Evolutionary conservation across 1,284 basidiomycete species (phyloP).

Genomic region (Boletus semigastroideus): DNA sequence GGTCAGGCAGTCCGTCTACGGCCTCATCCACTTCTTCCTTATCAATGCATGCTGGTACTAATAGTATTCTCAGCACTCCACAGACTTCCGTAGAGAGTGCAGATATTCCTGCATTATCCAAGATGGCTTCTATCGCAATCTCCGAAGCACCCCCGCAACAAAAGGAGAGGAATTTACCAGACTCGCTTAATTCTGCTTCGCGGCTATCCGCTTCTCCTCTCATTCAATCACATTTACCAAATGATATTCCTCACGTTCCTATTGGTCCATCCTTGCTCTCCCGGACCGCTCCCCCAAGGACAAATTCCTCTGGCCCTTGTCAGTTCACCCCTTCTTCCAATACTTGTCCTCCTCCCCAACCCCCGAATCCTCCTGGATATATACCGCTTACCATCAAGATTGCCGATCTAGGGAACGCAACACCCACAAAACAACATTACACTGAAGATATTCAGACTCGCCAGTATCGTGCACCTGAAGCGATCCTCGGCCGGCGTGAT

Average conservation of each 20-base stretch:
- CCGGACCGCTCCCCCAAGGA: slow-evolving; percentile 56
- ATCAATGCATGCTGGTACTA: slow-evolving; percentile 38
- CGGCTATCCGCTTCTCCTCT: slow-evolving; percentile 24
- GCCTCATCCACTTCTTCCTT: slow-evolving; percentile 52
- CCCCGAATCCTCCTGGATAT: slow-evolving; percentile 22
- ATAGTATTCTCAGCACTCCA: slow-evolving; percentile 51
- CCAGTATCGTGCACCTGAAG: slow-evolving; percentile 90
- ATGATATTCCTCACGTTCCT: slow-evolving; percentile 22
- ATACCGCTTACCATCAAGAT: slow-evolving; percentile 84
- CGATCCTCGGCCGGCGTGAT: slow-evolving; percentile 82
- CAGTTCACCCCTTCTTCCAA: slow-evolving; percentile 25
- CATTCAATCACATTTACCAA: slow-evolving; percentile 25
- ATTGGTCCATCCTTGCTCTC: slow-evolving; percentile 61
- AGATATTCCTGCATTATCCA: slow-evolving; percentile 46
- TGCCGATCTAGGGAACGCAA: slow-evolving; percentile 88
- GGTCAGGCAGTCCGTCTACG: slow-evolving; percentile 27
- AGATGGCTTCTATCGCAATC: slow-evolving; percentile 38
- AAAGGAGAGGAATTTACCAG: slow-evolving; percentile 3
- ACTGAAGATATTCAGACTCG: slow-evolving; percentile 95
- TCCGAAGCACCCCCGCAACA: slow-evolving; percentile 17
- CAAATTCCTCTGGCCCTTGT: slow-evolving; percentile 30
- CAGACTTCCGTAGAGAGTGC: slow-evolving; percentile 50
- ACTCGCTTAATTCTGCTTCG: background rate
- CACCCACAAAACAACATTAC: slow-evolving; percentile 79
- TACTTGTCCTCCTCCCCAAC: slow-evolving; percentile 25